A percentile compares a stretch with the other conserved stretches of the same genome.
Conservation (phyloP, 495 filamentous ascomycete genomes). For the Terfezia claveryi region DNA sequence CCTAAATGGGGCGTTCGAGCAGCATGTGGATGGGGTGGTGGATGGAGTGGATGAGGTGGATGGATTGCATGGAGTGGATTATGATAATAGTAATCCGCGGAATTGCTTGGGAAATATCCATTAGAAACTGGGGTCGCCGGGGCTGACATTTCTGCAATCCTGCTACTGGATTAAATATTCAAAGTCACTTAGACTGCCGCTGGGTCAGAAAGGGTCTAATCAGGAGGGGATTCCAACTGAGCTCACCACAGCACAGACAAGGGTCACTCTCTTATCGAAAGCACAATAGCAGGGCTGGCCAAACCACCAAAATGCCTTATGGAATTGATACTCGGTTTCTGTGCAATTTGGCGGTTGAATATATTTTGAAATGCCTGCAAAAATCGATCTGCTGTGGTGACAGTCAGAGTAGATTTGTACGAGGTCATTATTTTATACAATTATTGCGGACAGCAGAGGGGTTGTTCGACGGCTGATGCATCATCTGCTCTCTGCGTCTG, state of each 20-base stretch:
- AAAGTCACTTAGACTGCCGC: background rate
- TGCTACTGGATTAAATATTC: background rate
- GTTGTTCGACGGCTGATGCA: too few relatives aligned
- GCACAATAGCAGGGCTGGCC: background rate
- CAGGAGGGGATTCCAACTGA: background rate
- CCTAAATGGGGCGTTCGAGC: background rate
- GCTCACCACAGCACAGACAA: background rate
- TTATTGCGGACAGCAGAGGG: too few relatives aligned
- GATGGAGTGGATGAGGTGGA: too few relatives aligned
- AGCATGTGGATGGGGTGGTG: too few relatives aligned
- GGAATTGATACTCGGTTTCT: too few relatives aligned
- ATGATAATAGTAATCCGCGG: background rate
- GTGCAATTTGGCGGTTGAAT: too few relatives aligned
- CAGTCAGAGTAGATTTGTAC: too few relatives aligned
- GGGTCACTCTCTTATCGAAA: background rate
- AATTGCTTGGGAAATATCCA: background rate
- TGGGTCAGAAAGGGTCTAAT: background rate
- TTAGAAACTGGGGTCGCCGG: background rate
- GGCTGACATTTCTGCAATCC: background rate
- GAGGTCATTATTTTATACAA: too few relatives aligned
- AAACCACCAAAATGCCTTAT: too few relatives aligned
- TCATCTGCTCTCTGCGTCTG: too few relatives aligned
- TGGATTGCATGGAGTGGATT: background rate
- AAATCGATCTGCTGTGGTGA: too few relatives aligned
- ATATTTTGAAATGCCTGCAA: too few relatives aligned